These are phyloP conservation scores for Aspergillus fischeri DNA, from an alignment of 2,329 filamentous ascomycete species.

Conservation along the genomic window DNA sequence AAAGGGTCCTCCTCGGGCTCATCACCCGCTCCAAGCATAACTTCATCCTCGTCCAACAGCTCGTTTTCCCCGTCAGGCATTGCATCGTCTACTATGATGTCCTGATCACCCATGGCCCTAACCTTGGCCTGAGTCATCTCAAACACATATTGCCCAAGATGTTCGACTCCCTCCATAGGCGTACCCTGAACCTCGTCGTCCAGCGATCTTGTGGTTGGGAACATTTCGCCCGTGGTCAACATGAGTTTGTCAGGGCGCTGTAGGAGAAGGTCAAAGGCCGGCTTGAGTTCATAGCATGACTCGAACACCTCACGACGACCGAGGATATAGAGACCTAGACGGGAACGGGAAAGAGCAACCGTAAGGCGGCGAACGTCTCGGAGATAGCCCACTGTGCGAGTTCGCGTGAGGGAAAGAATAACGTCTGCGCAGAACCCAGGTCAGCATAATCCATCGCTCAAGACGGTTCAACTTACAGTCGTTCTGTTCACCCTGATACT, in stretches of 20 bases:
- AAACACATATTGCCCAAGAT: conserved; percentile 91
- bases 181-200: conserved; percentile 51
- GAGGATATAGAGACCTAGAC: conserved; percentile 86
- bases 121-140: conserved; percentile 83
- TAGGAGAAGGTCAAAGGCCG: conserved; percentile 77
- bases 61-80: conserved; percentile 27
- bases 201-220: conserved; percentile 59
- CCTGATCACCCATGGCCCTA: conserved; percentile 50
- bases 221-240: conserved; percentile 82
- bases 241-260: conserved; percentile 74
- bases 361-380: conserved; percentile 91
- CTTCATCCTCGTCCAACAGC: conserved; percentile 32
- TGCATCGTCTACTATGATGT: conserved; percentile 33
- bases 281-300: conserved; percentile 77
- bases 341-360: conserved; percentile 86
- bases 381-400: conserved; percentile 83
- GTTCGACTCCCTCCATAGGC: conserved; percentile 86
- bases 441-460: conserved; percentile 12
- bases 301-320: conserved; percentile 87
- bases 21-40: conserved; percentile 31
- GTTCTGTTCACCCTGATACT: conserved; percentile 98
- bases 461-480: conserved; percentile 67
- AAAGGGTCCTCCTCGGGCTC: conserved; percentile 33
- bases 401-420: conserved; percentile 88
- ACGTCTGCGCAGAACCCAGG: conserved; percentile 59